phyloP scores from a whole-genome alignment of 257 asterid species.

The Solanum appendiculatum region DNA sequence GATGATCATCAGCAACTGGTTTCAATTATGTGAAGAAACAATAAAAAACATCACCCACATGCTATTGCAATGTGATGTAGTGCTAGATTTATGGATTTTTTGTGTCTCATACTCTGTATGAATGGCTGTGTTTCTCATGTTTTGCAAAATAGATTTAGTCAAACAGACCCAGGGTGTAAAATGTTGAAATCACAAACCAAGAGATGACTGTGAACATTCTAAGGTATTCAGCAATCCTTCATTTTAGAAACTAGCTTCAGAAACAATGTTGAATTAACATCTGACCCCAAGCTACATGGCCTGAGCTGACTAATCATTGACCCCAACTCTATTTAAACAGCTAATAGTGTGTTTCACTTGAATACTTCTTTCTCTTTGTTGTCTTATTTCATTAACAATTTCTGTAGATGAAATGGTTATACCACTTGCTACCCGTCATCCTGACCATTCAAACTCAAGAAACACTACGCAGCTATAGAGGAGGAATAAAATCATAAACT shows the following conservation, averaged over 20 bases:
- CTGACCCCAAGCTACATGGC: neutral
- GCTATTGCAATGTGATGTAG: neutral
- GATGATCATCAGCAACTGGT: neutral
- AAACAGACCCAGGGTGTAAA: neutral
- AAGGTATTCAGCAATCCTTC: neutral
- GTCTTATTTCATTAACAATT: neutral
- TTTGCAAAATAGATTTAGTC: neutral
- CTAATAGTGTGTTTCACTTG: neutral
- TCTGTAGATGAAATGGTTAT: neutral
- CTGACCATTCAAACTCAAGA: neutral
- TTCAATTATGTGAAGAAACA: neutral
- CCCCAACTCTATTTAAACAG: neutral
- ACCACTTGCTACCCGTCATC: neutral
- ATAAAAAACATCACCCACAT: neutral
- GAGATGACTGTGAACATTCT: neutral
- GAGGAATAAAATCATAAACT: neutral
- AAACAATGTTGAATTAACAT: neutral
- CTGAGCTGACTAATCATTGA: neutral
- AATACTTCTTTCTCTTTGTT: neutral
- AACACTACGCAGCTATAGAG: neutral
- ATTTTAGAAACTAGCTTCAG: neutral
- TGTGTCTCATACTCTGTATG: neutral
- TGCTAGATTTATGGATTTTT: neutral
- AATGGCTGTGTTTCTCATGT: neutral
- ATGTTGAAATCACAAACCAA: neutral